Conservation (phyloP, 2,329 filamentous ascomycete genomes). For the Microcyclospora tardicrescens region DNA sequence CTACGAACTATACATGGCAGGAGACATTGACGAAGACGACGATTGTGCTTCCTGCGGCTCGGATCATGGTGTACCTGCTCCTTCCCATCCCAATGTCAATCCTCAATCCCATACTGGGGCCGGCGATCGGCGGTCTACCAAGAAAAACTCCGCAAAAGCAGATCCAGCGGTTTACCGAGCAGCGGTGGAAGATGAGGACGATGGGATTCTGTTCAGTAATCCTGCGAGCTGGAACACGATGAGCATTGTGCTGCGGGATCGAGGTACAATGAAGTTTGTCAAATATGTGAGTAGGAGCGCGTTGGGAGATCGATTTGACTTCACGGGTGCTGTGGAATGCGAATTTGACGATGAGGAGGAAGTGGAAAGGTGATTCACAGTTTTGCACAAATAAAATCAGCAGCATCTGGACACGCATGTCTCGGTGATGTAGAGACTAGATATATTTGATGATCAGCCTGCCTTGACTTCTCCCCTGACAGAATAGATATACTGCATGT, state of each 20-base stretch:
- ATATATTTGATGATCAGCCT: no score
- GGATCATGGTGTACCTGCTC: conserved; percentile 27
- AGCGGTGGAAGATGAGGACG: conserved; percentile 53
- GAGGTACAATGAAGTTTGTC: conserved; percentile 78
- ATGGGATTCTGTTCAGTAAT: conserved; percentile 56
- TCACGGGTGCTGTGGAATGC: conserved; percentile 67
- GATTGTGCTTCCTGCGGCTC: conserved; percentile 25
- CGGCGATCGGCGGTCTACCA: conserved; percentile 28
- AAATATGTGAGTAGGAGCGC: conserved; percentile 84
- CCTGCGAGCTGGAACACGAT: conserved; percentile 76
- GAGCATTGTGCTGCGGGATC: conserved; percentile 78
- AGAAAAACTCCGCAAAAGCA: conserved; percentile 25
- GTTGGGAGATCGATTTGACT: conserved; percentile 83
- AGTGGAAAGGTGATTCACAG: conserved; percentile 25
- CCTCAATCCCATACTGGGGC: conserved; percentile 32
- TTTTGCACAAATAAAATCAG: no score
- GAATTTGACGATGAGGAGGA: conserved; percentile 35
- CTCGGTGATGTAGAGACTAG: no score
- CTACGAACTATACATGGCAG: conserved; percentile 88
- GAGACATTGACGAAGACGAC: conserved; percentile 52
- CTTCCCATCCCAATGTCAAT: conserved; percentile 9
- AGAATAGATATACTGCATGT: no score
- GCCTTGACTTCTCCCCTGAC: no score
- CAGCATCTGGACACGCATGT: no score
- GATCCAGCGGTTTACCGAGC: conserved; percentile 85